Base-by-base conservation (phyloP, 1,139 yeast species). In the Diutina mesorugosa region DNA sequence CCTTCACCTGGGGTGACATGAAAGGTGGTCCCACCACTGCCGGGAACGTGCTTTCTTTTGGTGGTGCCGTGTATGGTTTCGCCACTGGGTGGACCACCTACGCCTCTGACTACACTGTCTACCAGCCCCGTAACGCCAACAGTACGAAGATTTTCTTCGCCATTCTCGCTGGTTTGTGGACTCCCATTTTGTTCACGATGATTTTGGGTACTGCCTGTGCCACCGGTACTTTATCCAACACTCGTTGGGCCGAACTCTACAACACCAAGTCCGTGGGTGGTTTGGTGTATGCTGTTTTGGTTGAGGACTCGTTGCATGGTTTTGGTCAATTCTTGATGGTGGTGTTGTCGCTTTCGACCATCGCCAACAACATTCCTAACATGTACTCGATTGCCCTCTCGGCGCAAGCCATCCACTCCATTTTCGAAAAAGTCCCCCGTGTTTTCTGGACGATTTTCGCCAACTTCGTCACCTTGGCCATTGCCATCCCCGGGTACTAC, bases 21-120 rank as follows among this genome's bases (percentile, higher is more conserved):
- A 70, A 67, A 41, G 76, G 79, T 56, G 90, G 90, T 61, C 63
- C 68, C 45, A 76, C 80, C 51, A 79, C 84, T 57, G 95, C 95
- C 53, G 97, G 91, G 63, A 67, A 71, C 64, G 93, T 90, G 41
- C 76, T 91, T 58, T 84, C 95, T 47, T 90, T 87, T 64, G 97
- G 97, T 67, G 85, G 90, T 67, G 74, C 96, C 55, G 72, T 88
- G 61, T 91, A 80, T 65, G 97, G 97, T 61, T 91, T 87, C 66
- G 96, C 97, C 56, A 82, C 96, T 58, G 97, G 97, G 61, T 90
- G 97, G 97, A 83, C 95, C 58, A 86, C 97, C 29, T 89, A 86
- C 66, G 95, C 97, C 54, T 83, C 96, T 51, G 97, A 90, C 72
- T 91, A 90, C 72, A 89, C 96, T 57, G 91, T 87, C 56, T 91